A percentile compares a stretch with the other conserved stretches of the same genome.
These are phyloP conservation scores for Santalum album DNA, from an alignment of 164 flowering plant genomes.

Conservation along the genomic window DNA sequence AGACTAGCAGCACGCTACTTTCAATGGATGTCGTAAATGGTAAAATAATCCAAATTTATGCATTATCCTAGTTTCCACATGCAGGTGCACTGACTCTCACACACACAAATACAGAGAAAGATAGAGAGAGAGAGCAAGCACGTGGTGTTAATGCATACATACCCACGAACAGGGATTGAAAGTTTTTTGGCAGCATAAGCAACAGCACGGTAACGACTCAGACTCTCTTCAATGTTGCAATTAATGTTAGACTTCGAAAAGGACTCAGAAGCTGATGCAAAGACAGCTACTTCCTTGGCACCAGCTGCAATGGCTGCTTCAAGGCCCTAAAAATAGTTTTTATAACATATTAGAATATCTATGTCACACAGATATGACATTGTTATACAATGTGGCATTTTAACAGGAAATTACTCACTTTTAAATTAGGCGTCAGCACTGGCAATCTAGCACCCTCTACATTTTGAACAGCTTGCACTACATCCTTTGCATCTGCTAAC, in stretches of 20 bases:
- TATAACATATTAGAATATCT: neutral
- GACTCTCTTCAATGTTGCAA: constrained; percentile 87
- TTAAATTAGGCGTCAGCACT: constrained; percentile 83
- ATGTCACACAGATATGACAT: neutral
- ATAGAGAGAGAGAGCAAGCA: neutral
- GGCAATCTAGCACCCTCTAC: constrained; percentile 67
- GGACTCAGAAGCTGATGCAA: constrained; percentile 96
- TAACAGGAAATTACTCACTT: constrained; percentile 33
- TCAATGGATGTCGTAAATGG: too few relatives aligned
- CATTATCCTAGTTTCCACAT: too few relatives aligned
- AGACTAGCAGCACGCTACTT: too few relatives aligned
- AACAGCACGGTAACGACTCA: constrained; percentile 69
- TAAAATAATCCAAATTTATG: too few relatives aligned
- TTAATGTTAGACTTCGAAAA: constrained; percentile 94
- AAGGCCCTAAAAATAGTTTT: constrained; percentile 51
- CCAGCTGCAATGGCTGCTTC: constrained; percentile 95
- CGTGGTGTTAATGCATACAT: constrained; percentile 15
- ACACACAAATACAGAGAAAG: neutral
- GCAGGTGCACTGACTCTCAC: too few relatives aligned
- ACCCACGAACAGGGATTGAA: constrained; percentile 95
- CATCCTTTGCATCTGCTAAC: constrained; percentile 42
- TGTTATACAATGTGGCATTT: neutral
- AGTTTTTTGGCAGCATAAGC: constrained; percentile 67
- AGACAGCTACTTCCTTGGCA: constrained; percentile 88
- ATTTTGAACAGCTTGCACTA: constrained; percentile 55